These are phyloP conservation scores for Lomentospora prolificans DNA, from an alignment of 2,329 filamentous ascomycete species.

Conservation along the genomic window DNA sequence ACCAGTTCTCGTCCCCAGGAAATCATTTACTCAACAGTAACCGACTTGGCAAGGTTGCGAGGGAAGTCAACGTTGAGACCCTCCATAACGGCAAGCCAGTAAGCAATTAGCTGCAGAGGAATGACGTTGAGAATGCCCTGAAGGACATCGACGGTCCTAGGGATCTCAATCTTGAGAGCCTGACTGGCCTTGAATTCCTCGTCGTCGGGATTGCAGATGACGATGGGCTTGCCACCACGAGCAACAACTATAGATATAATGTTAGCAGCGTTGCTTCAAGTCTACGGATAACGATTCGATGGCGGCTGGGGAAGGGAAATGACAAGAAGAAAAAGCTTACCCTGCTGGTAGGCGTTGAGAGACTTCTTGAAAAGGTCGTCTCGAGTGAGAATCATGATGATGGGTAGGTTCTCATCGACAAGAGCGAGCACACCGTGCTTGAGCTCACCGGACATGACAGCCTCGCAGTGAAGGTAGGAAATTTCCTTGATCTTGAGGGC, in stretches of 20 bases:
- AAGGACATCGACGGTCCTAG: conserved; percentile 86
- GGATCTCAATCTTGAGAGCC: conserved; percentile 96
- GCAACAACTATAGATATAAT: conserved; percentile 61
- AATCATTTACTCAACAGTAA: conserved; percentile 82
- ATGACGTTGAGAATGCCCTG: conserved; percentile 98
- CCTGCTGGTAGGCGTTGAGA: conserved; percentile 98
- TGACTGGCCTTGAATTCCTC: conserved; percentile 79
- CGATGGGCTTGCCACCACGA: conserved; percentile 89
- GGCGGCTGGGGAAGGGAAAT: too few species aligned
- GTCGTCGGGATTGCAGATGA: conserved; percentile 91
- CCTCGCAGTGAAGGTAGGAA: conserved; percentile 98
- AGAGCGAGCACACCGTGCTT: conserved; percentile 97
- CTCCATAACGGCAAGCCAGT: conserved; percentile 96
- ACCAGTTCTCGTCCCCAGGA: not conserved
- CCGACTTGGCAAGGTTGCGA: conserved; percentile 95
- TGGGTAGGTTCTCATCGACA: conserved; percentile 95
- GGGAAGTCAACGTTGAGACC: conserved; percentile 98
- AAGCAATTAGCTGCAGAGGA: conserved; percentile 93
- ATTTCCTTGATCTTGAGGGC: conserved; percentile 99
- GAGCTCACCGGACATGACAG: conserved; percentile 98
- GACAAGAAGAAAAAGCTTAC: too few species aligned
- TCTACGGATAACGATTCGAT: too few species aligned
- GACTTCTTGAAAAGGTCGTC: conserved; percentile 97
- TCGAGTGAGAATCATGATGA: conserved; percentile 98
- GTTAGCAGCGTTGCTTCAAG: not conserved